Evolutionary conservation across 768 basidiomycete genomes (phyloP).

Genomic region (Podaxis sp.): DNA sequence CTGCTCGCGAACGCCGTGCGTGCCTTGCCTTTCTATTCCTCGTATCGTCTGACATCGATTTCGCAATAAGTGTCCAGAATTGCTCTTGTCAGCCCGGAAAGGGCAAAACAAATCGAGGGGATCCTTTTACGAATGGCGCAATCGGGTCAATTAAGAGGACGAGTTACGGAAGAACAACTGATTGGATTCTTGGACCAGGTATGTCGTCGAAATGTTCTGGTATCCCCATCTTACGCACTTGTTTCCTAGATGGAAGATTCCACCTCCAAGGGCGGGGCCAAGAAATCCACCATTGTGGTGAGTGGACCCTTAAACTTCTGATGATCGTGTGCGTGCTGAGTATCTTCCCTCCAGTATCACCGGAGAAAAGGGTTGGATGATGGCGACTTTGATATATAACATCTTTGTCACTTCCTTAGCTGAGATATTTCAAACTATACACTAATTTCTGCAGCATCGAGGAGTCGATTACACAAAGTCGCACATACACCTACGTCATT

Average conservation of each 20-base stretch:
- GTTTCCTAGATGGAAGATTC: constrained; percentile 18
- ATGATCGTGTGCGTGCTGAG: neutral
- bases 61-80: constrained; percentile 71
- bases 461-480: neutral
- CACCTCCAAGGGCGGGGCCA: constrained; percentile 53
- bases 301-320: constrained; percentile 12
- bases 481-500: neutral
- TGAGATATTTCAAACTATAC: neutral
- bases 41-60: neutral
- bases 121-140: constrained; percentile 82
- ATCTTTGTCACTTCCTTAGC: neutral
- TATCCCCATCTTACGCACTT: neutral
- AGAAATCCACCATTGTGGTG: constrained; percentile 60
- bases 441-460: neutral
- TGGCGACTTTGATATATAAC: constrained; percentile 58
- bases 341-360: constrained; percentile 41
- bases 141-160: constrained; percentile 71
- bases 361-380: constrained; percentile 64
- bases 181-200: constrained; percentile 88
- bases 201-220: constrained; percentile 8
- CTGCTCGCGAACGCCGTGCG: constrained; percentile 78
- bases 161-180: constrained; percentile 76
- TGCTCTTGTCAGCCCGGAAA: constrained; percentile 77
- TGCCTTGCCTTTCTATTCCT: constrained; percentile 11
- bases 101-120: constrained; percentile 75